These are phyloP conservation scores for Candida sojae DNA, from an alignment of 1,139 yeast genomes.

Conservation along the genomic window DNA sequence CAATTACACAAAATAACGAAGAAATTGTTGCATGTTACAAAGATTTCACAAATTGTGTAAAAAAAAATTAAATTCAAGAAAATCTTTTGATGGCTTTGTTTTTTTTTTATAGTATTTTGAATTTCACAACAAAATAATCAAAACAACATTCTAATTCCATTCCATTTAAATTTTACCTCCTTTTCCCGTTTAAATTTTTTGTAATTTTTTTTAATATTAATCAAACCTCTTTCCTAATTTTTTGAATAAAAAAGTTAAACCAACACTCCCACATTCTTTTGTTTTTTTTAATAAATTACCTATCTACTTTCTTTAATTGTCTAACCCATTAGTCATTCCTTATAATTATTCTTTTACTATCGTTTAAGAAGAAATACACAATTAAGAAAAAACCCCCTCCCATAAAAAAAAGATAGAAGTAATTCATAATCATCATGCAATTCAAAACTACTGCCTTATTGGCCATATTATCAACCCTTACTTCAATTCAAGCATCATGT, in stretches of 20 bases:
- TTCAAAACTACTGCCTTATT: conserved; percentile 16
- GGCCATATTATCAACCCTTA: conserved; percentile 13
- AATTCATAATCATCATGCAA: conserved; percentile 11
- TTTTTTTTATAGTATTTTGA: not conserved
- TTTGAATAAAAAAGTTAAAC: not conserved
- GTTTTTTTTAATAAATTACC: not conserved
- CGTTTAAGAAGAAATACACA: not conserved
- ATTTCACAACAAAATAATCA: not conserved
- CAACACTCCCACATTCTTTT: conserved; percentile 9
- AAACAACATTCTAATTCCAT: not conserved
- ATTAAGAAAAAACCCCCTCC: not conserved
- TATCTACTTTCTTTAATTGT: not conserved
- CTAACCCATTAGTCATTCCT: conserved; percentile 4
- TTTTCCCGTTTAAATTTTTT: not conserved
- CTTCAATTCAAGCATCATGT: conserved; percentile 14
- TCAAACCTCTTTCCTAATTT: not conserved
- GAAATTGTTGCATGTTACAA: not conserved
- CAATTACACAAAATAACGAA: not conserved
- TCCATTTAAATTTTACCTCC: not conserved
- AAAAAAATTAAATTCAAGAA: not conserved
- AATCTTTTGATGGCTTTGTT: not conserved
- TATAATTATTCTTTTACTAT: not conserved
- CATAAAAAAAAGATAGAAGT: not conserved
- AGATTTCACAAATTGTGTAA: too few species aligned
- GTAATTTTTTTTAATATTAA: not conserved